These are phyloP conservation scores for Penicillium decumbens DNA, from an alignment of 2,329 filamentous ascomycete genomes.

Conservation along the genomic window DNA sequence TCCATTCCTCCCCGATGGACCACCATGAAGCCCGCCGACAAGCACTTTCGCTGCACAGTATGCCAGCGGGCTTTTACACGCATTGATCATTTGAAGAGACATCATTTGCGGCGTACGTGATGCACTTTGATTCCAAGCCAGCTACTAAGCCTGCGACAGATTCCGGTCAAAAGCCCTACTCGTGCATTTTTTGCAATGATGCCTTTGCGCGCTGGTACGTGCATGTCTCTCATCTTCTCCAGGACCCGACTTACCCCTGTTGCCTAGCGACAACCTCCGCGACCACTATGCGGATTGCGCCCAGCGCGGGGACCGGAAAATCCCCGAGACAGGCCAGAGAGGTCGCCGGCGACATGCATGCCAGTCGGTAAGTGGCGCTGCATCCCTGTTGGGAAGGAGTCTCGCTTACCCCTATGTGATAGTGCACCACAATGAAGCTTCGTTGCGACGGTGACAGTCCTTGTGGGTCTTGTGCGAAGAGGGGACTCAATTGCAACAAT, in stretches of 20 bases:
- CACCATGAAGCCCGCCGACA: slow-evolving; percentile 38
- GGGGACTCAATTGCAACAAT: slow-evolving; percentile 41
- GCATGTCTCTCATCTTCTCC: not conserved
- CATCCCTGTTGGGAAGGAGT: not conserved
- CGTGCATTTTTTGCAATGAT: slow-evolving; percentile 44
- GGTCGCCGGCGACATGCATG: slow-evolving; percentile 47
- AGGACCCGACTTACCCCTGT: slow-evolving; percentile 1
- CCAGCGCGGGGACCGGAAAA: slow-evolving; percentile 40
- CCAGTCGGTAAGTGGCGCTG: slow-evolving; percentile 37
- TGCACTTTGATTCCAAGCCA: slow-evolving; percentile 4
- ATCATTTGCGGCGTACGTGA: slow-evolving; percentile 44
- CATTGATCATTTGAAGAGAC: slow-evolving; percentile 47
- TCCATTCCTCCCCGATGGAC: slow-evolving; percentile 27
- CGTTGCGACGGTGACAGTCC: slow-evolving; percentile 45
- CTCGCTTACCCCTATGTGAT: not conserved
- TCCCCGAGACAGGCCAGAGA: slow-evolving; percentile 45
- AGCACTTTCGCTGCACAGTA: slow-evolving; percentile 43
- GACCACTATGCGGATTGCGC: slow-evolving; percentile 45
- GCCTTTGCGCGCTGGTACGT: slow-evolving; percentile 45
- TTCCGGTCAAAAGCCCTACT: slow-evolving; percentile 47
- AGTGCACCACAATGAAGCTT: slow-evolving; percentile 48
- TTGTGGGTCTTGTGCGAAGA: slow-evolving; percentile 44
- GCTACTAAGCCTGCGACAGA: slow-evolving; percentile 29
- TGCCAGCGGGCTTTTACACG: slow-evolving; percentile 46
- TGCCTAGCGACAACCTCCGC: slow-evolving; percentile 43